Evolutionary conservation across 2,329 filamentous ascomycete species (phyloP).

Genomic region (Apiospora pterosperma): DNA sequence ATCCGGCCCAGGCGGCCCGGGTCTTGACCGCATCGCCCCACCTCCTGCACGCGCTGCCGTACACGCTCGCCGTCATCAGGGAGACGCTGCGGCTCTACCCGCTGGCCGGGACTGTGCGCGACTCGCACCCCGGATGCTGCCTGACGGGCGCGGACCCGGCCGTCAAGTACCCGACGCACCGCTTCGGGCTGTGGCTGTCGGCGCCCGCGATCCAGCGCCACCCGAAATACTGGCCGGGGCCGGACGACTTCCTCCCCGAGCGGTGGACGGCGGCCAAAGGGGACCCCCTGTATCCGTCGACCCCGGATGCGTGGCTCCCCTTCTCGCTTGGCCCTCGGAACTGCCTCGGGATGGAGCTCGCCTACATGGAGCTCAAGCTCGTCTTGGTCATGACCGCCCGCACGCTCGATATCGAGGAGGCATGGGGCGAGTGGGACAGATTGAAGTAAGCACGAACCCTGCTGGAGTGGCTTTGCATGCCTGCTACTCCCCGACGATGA

Average conservation of each 20-base stretch:
- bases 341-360: conserved; percentile 56
- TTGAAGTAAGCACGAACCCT: not conserved
- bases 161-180: conserved; percentile 31
- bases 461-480: accelerated
- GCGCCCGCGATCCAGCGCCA: conserved; percentile 26
- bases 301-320: conserved; percentile 43
- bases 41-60: conserved; percentile 45
- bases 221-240: conserved; percentile 26
- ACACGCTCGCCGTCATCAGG: conserved; percentile 48
- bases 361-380: conserved; percentile 47
- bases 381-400: conserved; percentile 45
- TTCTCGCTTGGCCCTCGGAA: conserved; percentile 52
- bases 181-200: conserved; percentile 19
- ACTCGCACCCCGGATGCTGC: conserved; percentile 24
- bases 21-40: conserved; percentile 36
- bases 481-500: not conserved
- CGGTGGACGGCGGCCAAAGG: conserved; percentile 31
- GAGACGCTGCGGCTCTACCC: conserved; percentile 41
- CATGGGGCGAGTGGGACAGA: conserved; percentile 36
- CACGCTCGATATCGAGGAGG: conserved; percentile 46
- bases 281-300: conserved; percentile 12
- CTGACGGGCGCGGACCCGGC: conserved; percentile 26
- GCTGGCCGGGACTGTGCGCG: conserved; percentile 37
- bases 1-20: conserved; percentile 29
- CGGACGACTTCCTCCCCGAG: conserved; percentile 29